A percentile compares a stretch with the other conserved stretches of the same genome.
Evolutionary conservation across 305 asterid species (phyloP).

Genomic region (Fraxinus sp.): DNA sequence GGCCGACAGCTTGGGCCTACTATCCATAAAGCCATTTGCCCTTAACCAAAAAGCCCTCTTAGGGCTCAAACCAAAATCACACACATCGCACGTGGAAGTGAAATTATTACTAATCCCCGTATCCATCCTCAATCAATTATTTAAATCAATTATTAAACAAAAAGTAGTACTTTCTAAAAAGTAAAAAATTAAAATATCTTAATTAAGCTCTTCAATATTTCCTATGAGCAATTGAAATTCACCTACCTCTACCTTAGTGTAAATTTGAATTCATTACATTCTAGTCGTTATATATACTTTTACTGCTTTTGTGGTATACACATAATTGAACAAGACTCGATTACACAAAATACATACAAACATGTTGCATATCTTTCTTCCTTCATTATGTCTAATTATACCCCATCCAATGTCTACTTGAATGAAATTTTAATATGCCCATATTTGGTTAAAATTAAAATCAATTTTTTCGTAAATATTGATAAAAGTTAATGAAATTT

Average conservation of each 20-base stretch:
- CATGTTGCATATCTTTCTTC: background rate
- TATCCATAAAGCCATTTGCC: conserved; percentile 26
- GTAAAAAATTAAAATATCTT: background rate
- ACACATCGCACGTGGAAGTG: conserved; percentile 38
- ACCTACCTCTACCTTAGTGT: background rate
- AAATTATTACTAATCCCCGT: conserved; percentile 22
- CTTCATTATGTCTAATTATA: background rate
- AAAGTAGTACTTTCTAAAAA: background rate
- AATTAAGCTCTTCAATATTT: background rate
- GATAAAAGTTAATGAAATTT: too few species aligned
- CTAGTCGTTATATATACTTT: background rate
- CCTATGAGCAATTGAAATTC: background rate
- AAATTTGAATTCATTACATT: background rate
- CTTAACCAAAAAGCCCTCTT: background rate
- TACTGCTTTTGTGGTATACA: background rate
- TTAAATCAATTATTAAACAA: background rate
- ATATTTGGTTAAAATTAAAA: too few species aligned
- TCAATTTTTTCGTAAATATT: too few species aligned
- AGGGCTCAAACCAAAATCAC: conserved; percentile 22
- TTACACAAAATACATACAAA: background rate
- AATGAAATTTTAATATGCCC: background rate
- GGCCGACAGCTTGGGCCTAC: conserved; percentile 51
- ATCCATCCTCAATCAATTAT: background rate
- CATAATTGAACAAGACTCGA: background rate
- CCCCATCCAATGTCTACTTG: background rate